Conservation (phyloP, 257 asterid species). For the Rauvolfia tetraphylla region DNA sequence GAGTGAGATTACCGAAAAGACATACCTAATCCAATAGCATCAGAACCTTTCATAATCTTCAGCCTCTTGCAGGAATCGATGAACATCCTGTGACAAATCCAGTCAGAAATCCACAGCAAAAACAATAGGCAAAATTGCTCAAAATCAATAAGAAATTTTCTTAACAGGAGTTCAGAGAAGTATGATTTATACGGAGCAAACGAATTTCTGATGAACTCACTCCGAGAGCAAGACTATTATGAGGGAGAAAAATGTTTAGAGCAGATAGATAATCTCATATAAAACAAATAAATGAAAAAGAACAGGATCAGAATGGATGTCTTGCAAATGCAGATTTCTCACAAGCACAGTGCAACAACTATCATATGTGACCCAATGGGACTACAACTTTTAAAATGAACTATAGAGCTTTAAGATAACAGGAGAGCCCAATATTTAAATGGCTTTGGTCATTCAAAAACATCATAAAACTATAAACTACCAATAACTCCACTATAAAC, state of each 20-base stretch:
- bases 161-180: too few species aligned
- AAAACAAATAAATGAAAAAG: not conserved
- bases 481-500: not conserved
- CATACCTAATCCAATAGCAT: conserved; percentile 28
- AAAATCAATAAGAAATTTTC: not conserved
- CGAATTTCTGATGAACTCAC: not conserved
- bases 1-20: not conserved
- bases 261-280: not conserved
- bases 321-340: not conserved
- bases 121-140: not conserved
- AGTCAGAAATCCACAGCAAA: not conserved
- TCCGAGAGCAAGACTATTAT: not conserved
- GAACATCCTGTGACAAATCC: conserved; percentile 13
- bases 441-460: not conserved
- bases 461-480: not conserved
- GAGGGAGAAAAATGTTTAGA: too few species aligned
- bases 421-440: not conserved
- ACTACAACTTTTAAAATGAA: not conserved
- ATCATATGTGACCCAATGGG: not conserved
- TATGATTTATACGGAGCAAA: not conserved
- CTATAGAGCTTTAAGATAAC: not conserved
- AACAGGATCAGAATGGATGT: not conserved
- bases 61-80: conserved; percentile 29
- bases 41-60: conserved; percentile 26
- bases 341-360: not conserved